These are phyloP conservation scores for Aspergillus novofumigatus DNA, from an alignment of 2,329 filamentous ascomycete species.

Conservation along the genomic window DNA sequence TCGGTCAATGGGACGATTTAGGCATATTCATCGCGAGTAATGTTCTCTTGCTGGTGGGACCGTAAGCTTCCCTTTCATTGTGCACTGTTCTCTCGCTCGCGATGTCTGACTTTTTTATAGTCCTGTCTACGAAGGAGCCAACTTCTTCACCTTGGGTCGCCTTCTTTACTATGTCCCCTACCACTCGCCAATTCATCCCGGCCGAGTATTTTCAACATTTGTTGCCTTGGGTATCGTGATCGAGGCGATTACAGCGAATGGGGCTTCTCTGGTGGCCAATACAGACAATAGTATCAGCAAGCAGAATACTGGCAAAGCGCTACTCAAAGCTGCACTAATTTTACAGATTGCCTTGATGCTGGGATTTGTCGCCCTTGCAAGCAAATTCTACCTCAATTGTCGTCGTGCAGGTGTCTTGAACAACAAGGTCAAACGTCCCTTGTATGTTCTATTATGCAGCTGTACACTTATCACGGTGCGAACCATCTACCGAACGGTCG, in stretches of 20 bases:
- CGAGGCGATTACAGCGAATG: conserved; percentile 47
- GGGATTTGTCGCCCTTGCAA: conserved; percentile 46
- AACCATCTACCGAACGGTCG: conserved; percentile 50
- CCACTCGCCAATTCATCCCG: conserved; percentile 49
- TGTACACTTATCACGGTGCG: conserved; percentile 40
- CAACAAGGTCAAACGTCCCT: conserved; percentile 36
- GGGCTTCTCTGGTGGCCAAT: conserved; percentile 46
- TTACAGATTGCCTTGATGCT: conserved; percentile 49
- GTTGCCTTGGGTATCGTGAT: conserved; percentile 50
- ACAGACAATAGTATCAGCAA: conserved; percentile 30
- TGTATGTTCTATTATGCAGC: conserved; percentile 47
- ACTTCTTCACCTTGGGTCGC: conserved; percentile 51
- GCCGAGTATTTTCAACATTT: conserved; percentile 57
- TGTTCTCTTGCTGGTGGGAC: conserved; percentile 37
- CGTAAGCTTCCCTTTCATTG: conserved; percentile 23
- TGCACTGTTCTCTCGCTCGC: neutral
- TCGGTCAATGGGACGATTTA: conserved; percentile 34
- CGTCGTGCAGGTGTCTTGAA: conserved; percentile 37
- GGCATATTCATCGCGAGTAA: conserved; percentile 36
- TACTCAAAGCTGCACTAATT: conserved; percentile 49
- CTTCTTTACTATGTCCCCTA: conserved; percentile 50
- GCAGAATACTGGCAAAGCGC: conserved; percentile 40
- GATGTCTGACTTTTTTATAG: conserved; percentile 11
- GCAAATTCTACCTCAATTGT: conserved; percentile 45
- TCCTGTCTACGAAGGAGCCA: conserved; percentile 42